A percentile compares a stretch with the other conserved stretches of the same genome.
These are phyloP conservation scores for Hevea brasiliensis DNA, from an alignment of 345 rosid genomes.

Conservation along the genomic window DNA sequence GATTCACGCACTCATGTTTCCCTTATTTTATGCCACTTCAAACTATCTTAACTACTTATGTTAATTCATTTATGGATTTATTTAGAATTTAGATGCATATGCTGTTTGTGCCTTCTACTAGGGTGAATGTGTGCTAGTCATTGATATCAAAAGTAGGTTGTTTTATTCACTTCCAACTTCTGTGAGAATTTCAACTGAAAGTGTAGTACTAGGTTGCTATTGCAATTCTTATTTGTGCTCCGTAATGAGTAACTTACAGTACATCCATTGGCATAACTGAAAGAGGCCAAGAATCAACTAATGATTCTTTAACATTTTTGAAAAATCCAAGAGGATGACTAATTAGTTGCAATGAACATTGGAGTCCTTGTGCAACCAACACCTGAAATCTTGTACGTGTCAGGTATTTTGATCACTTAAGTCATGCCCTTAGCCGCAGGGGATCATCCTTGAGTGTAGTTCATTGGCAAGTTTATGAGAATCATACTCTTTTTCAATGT, in stretches of 20 bases:
- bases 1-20: background rate
- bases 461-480: background rate
- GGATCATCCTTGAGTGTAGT: background rate
- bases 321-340: background rate
- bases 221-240: background rate
- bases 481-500: background rate
- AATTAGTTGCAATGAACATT: background rate
- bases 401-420: background rate
- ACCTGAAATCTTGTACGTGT: background rate
- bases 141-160: background rate
- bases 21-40: background rate
- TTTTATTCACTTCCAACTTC: background rate
- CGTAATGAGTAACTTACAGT: no score
- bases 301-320: no score
- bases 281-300: no score
- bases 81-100: background rate
- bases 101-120: background rate
- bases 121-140: background rate
- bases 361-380: background rate
- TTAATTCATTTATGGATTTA: background rate
- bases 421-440: background rate
- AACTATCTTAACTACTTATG: background rate
- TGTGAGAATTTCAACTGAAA: background rate
- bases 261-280: background rate
- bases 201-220: background rate